Base-by-base conservation (phyloP, 495 filamentous ascomycete genomes). In the Lophiotrema nucula region DNA sequence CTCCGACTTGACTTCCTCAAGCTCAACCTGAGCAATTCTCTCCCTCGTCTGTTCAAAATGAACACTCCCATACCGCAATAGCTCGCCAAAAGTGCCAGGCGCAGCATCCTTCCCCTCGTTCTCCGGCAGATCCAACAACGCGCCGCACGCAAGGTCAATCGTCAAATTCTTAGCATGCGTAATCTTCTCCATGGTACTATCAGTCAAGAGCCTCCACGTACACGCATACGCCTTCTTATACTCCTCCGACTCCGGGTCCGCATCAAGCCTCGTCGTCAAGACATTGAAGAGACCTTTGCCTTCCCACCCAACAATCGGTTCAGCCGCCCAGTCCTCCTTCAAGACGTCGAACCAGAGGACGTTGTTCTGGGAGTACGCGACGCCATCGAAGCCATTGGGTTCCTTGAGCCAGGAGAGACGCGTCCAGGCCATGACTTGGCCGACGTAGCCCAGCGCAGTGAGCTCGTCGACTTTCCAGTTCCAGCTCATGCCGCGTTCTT, bases 71-170 rank as follows among this genome's bases (percentile, higher is more conserved):
- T 70, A 73, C 18, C 70, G 43, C 24, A 74, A 58, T 37, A 74
- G 69, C 22, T 61, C 69, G 0, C 69, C 71, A 56, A 73, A 76
- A 0, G 72, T 75, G 3, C 67, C 69, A n/a, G n/a, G n/a, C 10
- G 68, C 58, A 31, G 58, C 61, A 27, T 74, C 70, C 44, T 58
- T 68, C 0, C 61, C 53, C 37, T 69, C 53, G 54, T 73, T 53
- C 45, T 72, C 68, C 43, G 59, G 15, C 13, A 45, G 39, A 49
- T 74, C 72, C 69, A 69, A 72, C 2, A 73, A 39, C 23, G 60
- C 56, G 0, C 72, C 70, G n/a, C 71, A 69, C 24, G 33, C 53
- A 25, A 16, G 15, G 5, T 31, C 23, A 6, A 35, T 5, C 13
- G 41, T 48, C 0, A 63, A 18, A 3, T 27, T 38, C 54, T 63